phyloP scores from a whole-genome alignment of 2,329 filamentous ascomycete species.

The Fusarium vanettenii region DNA sequence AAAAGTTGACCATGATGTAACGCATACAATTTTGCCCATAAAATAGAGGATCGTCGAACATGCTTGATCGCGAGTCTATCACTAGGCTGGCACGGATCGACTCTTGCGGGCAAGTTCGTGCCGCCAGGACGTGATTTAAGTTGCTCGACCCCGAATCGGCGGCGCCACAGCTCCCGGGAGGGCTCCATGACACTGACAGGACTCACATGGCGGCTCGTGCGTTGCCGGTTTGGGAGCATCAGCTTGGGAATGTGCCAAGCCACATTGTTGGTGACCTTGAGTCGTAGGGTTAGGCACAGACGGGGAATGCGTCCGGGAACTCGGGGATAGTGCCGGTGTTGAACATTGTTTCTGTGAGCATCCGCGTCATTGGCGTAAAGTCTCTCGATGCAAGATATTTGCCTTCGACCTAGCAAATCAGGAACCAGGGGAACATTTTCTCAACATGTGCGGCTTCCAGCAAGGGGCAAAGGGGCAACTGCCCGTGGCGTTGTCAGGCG shows the following conservation, averaged over 20 bases:
- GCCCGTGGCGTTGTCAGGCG: background rate
- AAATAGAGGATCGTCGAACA: background rate
- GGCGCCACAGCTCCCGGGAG: conserved; percentile 22
- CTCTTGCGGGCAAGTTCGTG: background rate
- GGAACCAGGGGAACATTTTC: background rate
- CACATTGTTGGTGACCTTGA: background rate
- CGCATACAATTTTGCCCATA: background rate
- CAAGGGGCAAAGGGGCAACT: background rate
- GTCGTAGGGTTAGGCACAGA: background rate
- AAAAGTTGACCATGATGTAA: background rate
- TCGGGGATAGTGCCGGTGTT: background rate
- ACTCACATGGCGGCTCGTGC: conserved; percentile 28
- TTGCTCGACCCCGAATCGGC: background rate
- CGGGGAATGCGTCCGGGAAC: conserved; percentile 1
- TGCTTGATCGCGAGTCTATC: background rate
- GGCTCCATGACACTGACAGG: conserved; percentile 12
- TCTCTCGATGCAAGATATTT: background rate
- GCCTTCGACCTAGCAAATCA: background rate
- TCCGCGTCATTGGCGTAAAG: background rate
- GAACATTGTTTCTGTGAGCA: background rate
- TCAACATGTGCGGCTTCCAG: background rate
- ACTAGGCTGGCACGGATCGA: background rate
- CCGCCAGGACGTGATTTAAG: background rate
- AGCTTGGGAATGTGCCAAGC: conserved; percentile 37
- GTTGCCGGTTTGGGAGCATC: conserved; percentile 8